Conservation (phyloP, 1,284 basidiomycete species). For the Coriolopsis trogii region DNA sequence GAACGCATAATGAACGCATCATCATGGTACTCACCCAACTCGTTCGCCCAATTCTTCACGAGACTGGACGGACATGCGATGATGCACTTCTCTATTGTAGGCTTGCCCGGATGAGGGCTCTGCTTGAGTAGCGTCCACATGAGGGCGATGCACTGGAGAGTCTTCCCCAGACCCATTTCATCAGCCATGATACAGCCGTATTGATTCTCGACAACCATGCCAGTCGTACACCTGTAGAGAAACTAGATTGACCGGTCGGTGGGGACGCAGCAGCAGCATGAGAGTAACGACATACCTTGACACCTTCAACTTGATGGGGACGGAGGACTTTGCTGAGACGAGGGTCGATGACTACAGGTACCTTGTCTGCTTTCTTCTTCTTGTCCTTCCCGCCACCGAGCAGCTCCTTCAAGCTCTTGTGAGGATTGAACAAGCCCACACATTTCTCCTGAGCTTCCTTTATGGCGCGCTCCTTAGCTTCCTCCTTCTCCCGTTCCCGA, state of each 20-base stretch:
- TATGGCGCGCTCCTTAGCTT: slow-evolving; percentile 63
- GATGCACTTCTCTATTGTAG: slow-evolving; percentile 96
- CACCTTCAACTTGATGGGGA: slow-evolving; percentile 98
- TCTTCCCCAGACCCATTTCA: slow-evolving; percentile 98
- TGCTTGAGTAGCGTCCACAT: slow-evolving; percentile 98
- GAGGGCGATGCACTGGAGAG: slow-evolving; percentile 95
- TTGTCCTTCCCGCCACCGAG: slow-evolving; percentile 79
- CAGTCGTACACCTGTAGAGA: slow-evolving; percentile 93
- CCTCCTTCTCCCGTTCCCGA: slow-evolving; percentile 70
- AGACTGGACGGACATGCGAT: slow-evolving; percentile 97
- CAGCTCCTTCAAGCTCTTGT: slow-evolving; percentile 88
- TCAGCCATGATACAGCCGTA: slow-evolving; percentile 99
- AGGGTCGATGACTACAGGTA: slow-evolving; percentile 97
- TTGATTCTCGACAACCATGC: slow-evolving; percentile 89
- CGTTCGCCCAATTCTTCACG: slow-evolving; percentile 99
- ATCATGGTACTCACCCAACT: slow-evolving; percentile 66
- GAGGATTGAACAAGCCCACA: slow-evolving; percentile 81
- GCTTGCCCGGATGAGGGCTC: slow-evolving; percentile 85
- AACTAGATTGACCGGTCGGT: slow-evolving; percentile 56
- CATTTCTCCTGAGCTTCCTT: slow-evolving; percentile 71
- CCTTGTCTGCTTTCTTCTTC: slow-evolving; percentile 74
- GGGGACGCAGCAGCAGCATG: slow-evolving; percentile 4
- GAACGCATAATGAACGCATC: neutral
- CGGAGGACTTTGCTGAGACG: slow-evolving; percentile 84
- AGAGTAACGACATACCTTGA: slow-evolving; percentile 67